Evolutionary conservation across 2,329 filamentous ascomycete genomes (phyloP), one percentile per base, ranked within the genome.

Genomic region (Lecanosticta acicola): DNA sequence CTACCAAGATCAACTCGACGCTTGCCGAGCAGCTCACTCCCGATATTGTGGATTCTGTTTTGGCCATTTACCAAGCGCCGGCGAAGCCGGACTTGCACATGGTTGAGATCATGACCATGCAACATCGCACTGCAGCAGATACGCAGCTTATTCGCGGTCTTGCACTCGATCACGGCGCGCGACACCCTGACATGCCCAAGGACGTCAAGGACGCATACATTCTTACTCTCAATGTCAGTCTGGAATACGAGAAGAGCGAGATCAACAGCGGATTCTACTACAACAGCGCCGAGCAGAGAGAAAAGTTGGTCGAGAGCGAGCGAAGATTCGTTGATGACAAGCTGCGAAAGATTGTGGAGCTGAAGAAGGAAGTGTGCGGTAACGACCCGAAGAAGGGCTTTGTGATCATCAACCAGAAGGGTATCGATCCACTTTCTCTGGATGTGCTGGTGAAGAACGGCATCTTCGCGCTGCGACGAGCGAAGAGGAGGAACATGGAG

Each of bases 21-120:
- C 81, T 98, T 49, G 93, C 93, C 40, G 83, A 90, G 66, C 87
- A 90, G 67, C 82, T 98, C 51, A 97, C 90, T 0, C 89, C 93
- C 47, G 86, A 88, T 61, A 95, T 98, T 62, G 93, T 97, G 63
- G 93, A 98, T 66, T 87, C 93, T 49, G 93, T 98, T 39, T 82
- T 98, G 46, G 81, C 93, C 55, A 98, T 98, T 67, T 90, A 96
- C 75, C 79, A 89, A 67, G 75, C 87, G 14, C 87, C 87, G 19
- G 82, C 81, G 53, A 97, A 97, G 74, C 94, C 94, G 46, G 93
- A 98, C 71, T 71, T 98, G 63, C 91, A 97, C 75, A 98, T 98
- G 93, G 79, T 98, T 57, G 93, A 98, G 72, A 97, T 98, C 62
- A 98, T 98, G 93, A 97, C 94, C 68, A 97, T 98, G 91, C 93